Evolutionary conservation across 1,139 yeast genomes (phyloP).

Genomic region (Yamadazyma membranifaciens): DNA sequence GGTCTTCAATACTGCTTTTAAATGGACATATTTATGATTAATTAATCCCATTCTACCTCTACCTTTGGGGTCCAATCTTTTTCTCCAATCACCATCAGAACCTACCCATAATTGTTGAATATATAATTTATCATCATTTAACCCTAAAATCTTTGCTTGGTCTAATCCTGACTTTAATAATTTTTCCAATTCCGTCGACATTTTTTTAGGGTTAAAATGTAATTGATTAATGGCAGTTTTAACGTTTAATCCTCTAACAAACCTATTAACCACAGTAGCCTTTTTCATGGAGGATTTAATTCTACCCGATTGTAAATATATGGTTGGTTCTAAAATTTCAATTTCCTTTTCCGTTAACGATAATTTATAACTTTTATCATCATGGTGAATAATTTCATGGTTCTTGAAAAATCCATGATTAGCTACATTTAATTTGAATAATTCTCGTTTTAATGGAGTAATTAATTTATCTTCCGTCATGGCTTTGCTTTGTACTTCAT

Average conservation of each 20-base stretch:
- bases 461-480: constrained; percentile 39
- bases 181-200: constrained; percentile 77
- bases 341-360: constrained; percentile 63
- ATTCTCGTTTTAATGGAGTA: constrained; percentile 69
- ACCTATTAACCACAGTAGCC: constrained; percentile 76
- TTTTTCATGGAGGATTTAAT: constrained; percentile 85
- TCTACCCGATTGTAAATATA: constrained; percentile 74
- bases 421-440: constrained; percentile 61
- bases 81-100: constrained; percentile 73
- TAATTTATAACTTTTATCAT: constrained; percentile 53
- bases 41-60: constrained; percentile 87
- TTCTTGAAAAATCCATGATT: constrained; percentile 76
- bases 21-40: constrained; percentile 74
- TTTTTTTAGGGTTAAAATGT: constrained; percentile 80
- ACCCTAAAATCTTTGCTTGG: constrained; percentile 61
- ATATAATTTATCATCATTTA: constrained; percentile 62
- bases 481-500: constrained; percentile 29
- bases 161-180: constrained; percentile 70
- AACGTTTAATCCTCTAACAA: constrained; percentile 67
- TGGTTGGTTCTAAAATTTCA: constrained; percentile 79
- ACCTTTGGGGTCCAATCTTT: constrained; percentile 81
- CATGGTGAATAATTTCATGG: constrained; percentile 49
- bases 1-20: constrained; percentile 72
- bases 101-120: constrained; percentile 90
- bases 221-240: constrained; percentile 87